Conservation (phyloP, 768 basidiomycete species). For the Panus rudis region DNA sequence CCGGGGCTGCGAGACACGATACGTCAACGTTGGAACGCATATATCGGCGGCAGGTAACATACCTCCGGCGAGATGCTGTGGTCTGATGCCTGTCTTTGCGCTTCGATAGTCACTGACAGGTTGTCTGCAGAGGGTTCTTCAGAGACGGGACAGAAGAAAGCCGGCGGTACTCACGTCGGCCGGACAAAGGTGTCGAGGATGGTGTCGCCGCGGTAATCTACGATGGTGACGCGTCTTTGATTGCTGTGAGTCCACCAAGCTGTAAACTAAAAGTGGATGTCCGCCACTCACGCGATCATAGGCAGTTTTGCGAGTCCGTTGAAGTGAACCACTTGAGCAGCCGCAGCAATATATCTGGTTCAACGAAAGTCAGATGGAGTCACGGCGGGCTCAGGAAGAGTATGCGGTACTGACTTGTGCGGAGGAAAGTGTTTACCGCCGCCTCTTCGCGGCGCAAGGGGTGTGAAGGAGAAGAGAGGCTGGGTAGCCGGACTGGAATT, state of each 20-base stretch:
- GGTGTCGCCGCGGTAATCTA: conserved; percentile 39
- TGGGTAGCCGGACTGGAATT: not conserved
- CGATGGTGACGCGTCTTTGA: conserved; percentile 44
- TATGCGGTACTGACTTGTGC: conserved; percentile 19
- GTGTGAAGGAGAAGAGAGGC: not conserved
- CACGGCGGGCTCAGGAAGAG: conserved; percentile 1
- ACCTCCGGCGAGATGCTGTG: conserved; percentile 36
- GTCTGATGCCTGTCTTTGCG: conserved; percentile 38
- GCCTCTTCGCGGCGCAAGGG: not conserved
- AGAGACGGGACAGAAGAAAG: not conserved
- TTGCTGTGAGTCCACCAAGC: conserved; percentile 4
- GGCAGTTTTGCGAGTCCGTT: conserved; percentile 35
- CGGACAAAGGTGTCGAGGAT: conserved; percentile 45
- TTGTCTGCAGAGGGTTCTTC: conserved; percentile 28
- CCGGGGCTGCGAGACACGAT: conserved; percentile 30
- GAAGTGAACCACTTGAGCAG: conserved; percentile 37
- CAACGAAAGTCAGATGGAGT: conserved; percentile 5
- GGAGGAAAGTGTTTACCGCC: conserved; percentile 12
- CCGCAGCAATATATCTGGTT: conserved; percentile 40
- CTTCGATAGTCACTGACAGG: conserved; percentile 40
- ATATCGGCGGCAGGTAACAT: not conserved
- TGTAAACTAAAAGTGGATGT: conserved; percentile 1
- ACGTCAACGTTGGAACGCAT: not conserved
- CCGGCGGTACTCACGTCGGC: conserved; percentile 39
- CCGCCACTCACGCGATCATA: conserved; percentile 43